Evolutionary conservation across 73 alveolate genomes (phyloP), one percentile per base, ranked within the genome.

Genomic region (Halteria grandinella): DNA sequence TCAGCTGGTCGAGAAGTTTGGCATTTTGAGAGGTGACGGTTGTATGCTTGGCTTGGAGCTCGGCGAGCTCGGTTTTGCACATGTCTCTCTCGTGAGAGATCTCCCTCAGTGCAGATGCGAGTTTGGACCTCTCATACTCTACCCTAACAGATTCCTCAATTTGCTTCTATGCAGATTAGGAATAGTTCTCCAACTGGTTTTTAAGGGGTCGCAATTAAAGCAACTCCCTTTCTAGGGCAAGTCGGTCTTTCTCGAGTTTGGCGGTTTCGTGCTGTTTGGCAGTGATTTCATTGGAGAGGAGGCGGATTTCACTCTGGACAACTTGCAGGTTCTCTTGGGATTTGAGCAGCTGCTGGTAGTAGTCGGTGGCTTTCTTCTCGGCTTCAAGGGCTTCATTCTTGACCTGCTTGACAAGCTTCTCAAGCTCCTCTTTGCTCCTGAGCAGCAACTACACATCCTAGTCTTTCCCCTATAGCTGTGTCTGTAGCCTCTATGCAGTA

Each of bases 171-270:
- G 72, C 47, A 25, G 37, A 32, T 7, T 17, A 11, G 21, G 54
- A 20, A 14, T 20, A 8, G 34, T 74, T 53, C 45, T 55, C 79
- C 0, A 48, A 40, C 48, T 79, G 36, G 21, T 21, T 28, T 47
- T 58, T 77, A n/a, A 85, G 24, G 0, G 93, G 93, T 7, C 93
- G 28, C 6, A 85, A 60, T 27, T 78, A 74, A 28, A 82, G 33
- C 34, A 85, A 69, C 52, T 79, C 85, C 27, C 75, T 72, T 55
- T 79, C 75, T 3, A 34, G 55, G 28, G 28, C 32, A 11, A 66
- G 18, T 41, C 59, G 64, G 11, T 32, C 75, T 27, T 39, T 83
- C 57, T 62, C 85, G 3, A 25, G 0, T 18, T 32, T 31, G 12
- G 70, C 17, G 6, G 71, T 20, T 31, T 80, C 86, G 21, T 24